Percentiles rank a stretch among this genome's conserved stretches.
Evolutionary conservation across 495 filamentous ascomycete species (phyloP).

Genomic region (Letharia lupina): DNA sequence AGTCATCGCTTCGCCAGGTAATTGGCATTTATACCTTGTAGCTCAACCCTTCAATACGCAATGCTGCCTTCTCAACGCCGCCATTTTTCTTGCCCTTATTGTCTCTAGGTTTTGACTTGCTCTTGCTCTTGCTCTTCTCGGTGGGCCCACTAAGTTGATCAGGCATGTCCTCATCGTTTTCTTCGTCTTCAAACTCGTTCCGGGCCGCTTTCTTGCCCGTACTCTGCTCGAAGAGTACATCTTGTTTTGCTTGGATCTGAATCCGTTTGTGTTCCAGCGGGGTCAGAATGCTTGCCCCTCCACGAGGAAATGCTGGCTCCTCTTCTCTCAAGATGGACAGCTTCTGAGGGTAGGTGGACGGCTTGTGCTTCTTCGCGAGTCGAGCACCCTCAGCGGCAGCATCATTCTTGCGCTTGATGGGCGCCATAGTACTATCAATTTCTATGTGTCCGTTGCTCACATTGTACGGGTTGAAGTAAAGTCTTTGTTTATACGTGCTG

Average conservation of each 20-base stretch:
- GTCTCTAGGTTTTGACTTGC: constrained; percentile 40
- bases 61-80: constrained; percentile 42
- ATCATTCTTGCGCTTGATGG: constrained; percentile 45
- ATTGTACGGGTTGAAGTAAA: background rate
- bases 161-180: constrained; percentile 40
- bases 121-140: constrained; percentile 36
- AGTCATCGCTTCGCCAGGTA: constrained; percentile 26
- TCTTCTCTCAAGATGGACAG: constrained; percentile 59
- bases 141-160: constrained; percentile 40
- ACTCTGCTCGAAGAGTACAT: constrained; percentile 87
- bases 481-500: too few relatives aligned
- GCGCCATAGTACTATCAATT: constrained; percentile 36
- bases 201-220: constrained; percentile 41
- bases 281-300: constrained; percentile 82
- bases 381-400: constrained; percentile 33
- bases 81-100: constrained; percentile 41
- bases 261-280: constrained; percentile 95
- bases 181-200: constrained; percentile 36
- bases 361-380: constrained; percentile 35
- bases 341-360: constrained; percentile 27
- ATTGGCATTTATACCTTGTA: constrained; percentile 59
- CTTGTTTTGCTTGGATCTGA: constrained; percentile 81
- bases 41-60: constrained; percentile 77
- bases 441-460: background rate
- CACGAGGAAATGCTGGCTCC: constrained; percentile 83